Evolutionary conservation across 2,329 filamentous ascomycete genomes (phyloP).

Genomic region (Talaromyces sp.): DNA sequence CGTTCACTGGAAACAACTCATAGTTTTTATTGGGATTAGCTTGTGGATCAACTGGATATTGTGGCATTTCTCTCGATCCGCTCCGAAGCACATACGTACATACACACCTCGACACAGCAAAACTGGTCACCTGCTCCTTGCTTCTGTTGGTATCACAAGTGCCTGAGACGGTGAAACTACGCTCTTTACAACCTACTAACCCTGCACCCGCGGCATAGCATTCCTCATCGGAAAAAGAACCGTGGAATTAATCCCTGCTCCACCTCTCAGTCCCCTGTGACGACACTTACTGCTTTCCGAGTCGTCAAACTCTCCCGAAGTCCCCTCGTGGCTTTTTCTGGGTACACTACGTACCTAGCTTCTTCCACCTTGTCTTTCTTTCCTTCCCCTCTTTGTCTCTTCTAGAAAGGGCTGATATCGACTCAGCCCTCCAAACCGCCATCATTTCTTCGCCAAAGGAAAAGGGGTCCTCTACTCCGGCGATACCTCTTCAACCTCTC

Average conservation of each 20-base stretch:
- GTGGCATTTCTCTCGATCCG: slow-evolving; percentile 21
- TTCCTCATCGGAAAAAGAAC: slow-evolving; percentile 9
- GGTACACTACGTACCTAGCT: slow-evolving; percentile 9
- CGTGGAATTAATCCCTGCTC: slow-evolving; percentile 10
- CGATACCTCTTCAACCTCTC: slow-evolving; percentile 82
- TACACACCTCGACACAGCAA: not conserved
- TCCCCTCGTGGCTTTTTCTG: slow-evolving; percentile 9
- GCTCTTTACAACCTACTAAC: slow-evolving; percentile 1
- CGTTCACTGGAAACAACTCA: slow-evolving; percentile 3
- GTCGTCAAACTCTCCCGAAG: slow-evolving; percentile 1
- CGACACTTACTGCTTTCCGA: slow-evolving; percentile 3
- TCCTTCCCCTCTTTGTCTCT: slow-evolving; percentile 7
- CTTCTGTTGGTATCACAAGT: slow-evolving; percentile 19
- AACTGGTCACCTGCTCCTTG: slow-evolving; percentile 19
- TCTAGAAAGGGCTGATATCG: slow-evolving; percentile 60
- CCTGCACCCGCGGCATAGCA: slow-evolving; percentile 4
- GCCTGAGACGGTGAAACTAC: slow-evolving; percentile 16
- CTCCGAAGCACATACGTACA: not conserved
- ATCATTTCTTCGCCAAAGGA: slow-evolving; percentile 76
- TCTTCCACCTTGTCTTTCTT: not conserved
- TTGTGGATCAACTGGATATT: slow-evolving; percentile 10
- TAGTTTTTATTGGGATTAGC: slow-evolving; percentile 7
- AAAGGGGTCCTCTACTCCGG: slow-evolving; percentile 63
- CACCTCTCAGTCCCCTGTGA: slow-evolving; percentile 9
- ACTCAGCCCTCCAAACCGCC: slow-evolving; percentile 70